Base-by-base conservation (phyloP, 768 basidiomycete genomes). In the Calocera viscosa region DNA sequence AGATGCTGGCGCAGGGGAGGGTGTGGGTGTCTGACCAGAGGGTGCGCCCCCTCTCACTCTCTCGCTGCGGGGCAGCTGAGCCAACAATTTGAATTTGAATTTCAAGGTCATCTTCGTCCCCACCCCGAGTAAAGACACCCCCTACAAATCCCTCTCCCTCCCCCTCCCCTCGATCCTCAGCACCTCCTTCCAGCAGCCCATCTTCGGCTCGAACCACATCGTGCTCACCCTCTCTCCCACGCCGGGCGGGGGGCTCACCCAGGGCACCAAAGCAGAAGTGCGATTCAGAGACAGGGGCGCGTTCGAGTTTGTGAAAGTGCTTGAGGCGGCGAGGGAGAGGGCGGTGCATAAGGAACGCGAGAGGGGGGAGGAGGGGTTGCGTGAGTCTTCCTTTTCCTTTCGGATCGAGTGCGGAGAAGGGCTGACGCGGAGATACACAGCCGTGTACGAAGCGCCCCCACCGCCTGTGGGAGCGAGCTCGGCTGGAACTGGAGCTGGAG, bases 251-350 rank as follows among this genome's bases (percentile, higher is more conserved):
- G 86, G 86, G 11, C 77, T 91, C 39, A 82, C 82, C 0, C 76
- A 81, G 1, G 87, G 87, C 1, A 87, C 87, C 16, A 81, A 75
- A 64, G 82, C 81, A 1, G 88, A 90, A 75, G 76, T 91, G 41
- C 82, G 89, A 66, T 82, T 89, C 73, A 83, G 81, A 73, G 81
- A 88, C 72, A 79, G 81, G 49, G 82, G 84, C 14, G 83, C 90
- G 79, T 89, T 90, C 72, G 80, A 84, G 73, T 92, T 92, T 71
- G 84, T 86, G 39, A 83, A 82, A 63, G 74, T 84, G 28, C 75
- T 92, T 65, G 88, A 89, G 77, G 91, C 91, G 80, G 83, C 87
- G 35, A 82, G 89, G 64, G 89, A 91, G 77, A 78, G 82, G 60
- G 84, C 84, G 17, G 83, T 89, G 64, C 89, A 86, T 71, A 89